Conservation (phyloP, 2,329 filamentous ascomycete genomes). For the Fusarium sacchari region DNA sequence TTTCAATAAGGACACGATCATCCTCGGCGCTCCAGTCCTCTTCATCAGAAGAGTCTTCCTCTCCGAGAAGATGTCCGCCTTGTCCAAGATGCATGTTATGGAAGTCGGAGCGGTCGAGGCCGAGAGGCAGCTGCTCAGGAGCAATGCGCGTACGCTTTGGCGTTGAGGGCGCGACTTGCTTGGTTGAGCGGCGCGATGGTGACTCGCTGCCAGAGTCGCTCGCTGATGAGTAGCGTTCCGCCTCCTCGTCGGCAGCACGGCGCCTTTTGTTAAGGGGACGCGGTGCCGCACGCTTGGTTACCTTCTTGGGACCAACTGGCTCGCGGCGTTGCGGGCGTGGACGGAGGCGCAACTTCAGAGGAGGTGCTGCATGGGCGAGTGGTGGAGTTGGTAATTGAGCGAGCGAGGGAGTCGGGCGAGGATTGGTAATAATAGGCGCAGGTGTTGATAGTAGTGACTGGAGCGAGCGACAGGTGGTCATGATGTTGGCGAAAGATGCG, state of each 20-base stretch:
- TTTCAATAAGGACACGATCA: slow-evolving; percentile 72
- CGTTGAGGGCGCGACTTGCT: slow-evolving; percentile 57
- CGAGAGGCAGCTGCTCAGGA: slow-evolving; percentile 68
- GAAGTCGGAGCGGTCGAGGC: slow-evolving; percentile 67
- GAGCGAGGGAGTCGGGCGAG: slow-evolving; percentile 40
- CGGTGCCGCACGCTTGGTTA: slow-evolving; percentile 61
- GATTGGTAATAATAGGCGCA: slow-evolving; percentile 51
- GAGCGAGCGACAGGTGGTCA: slow-evolving; percentile 68
- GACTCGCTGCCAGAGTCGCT: slow-evolving; percentile 52
- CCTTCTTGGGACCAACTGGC: slow-evolving; percentile 53
- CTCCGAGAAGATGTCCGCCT: slow-evolving; percentile 48
- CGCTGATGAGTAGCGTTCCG: slow-evolving; percentile 52
- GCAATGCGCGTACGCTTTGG: slow-evolving; percentile 70
- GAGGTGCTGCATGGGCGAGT: slow-evolving; percentile 60
- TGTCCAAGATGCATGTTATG: slow-evolving; percentile 54
- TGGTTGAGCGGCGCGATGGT: slow-evolving; percentile 15
- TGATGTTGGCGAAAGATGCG: slow-evolving; percentile 63
- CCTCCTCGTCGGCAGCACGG: slow-evolving; percentile 58
- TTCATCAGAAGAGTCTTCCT: slow-evolving; percentile 57
- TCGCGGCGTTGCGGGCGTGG: slow-evolving; percentile 52
- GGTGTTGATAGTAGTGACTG: slow-evolving; percentile 64
- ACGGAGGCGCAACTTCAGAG: slow-evolving; percentile 66
- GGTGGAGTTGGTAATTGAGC: slow-evolving; percentile 65
- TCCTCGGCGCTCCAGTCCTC: slow-evolving; percentile 70
- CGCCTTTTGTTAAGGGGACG: slow-evolving; percentile 65